Conservation (phyloP, 2,329 filamentous ascomycete genomes). For the Nigrograna mackinnonii region DNA sequence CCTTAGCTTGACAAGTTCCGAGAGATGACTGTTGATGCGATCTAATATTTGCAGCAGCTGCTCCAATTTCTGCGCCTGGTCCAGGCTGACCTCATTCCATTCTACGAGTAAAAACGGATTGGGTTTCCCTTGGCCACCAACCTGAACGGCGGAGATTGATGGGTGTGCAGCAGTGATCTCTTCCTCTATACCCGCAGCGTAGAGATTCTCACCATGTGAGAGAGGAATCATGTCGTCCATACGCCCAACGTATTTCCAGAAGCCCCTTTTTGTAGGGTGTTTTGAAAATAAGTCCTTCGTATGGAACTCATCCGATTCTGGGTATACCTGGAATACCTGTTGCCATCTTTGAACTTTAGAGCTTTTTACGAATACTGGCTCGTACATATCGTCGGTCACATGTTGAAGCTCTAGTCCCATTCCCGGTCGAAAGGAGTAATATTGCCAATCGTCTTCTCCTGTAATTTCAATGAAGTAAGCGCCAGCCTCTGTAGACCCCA, state of each 20-base stretch:
- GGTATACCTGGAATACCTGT: conserved; percentile 20
- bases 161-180: conserved; percentile 1
- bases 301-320: conserved; percentile 17
- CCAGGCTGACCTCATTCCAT: not conserved
- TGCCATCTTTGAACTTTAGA: conserved; percentile 7
- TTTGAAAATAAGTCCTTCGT: conserved; percentile 20
- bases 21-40: not conserved
- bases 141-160: conserved; percentile 3
- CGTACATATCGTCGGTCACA: conserved; percentile 6
- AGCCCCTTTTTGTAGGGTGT: not conserved
- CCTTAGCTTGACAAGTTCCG: not conserved
- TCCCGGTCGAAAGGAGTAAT: not conserved
- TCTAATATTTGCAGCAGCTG: not conserved
- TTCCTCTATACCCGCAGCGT: conserved; percentile 1
- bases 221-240: conserved; percentile 55
- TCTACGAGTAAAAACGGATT: not conserved
- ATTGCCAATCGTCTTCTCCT: conserved; percentile 10
- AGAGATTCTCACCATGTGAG: conserved; percentile 55
- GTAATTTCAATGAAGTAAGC: conserved; percentile 3
- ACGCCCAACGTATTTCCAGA: conserved; percentile 17
- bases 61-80: not conserved
- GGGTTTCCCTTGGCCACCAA: conserved; percentile 9
- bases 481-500: conserved; percentile 10
- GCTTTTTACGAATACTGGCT: conserved; percentile 6
- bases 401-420: conserved; percentile 8